phyloP scores from a whole-genome alignment of 208 protist species.

The Leishmania martiniquensis region DNA sequence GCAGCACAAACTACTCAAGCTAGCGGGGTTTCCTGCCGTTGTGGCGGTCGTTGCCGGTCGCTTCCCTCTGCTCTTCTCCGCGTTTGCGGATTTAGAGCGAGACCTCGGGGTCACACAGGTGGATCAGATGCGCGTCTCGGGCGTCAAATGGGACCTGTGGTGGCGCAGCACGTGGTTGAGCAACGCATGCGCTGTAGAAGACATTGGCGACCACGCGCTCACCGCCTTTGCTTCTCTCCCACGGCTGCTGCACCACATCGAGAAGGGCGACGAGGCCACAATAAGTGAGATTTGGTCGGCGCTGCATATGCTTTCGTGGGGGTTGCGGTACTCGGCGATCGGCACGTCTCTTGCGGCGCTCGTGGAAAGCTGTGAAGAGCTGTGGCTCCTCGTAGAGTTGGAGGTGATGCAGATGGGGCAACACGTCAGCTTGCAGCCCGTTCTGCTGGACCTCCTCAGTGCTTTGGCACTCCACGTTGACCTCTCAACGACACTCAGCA shows the following conservation, averaged over 20 bases:
- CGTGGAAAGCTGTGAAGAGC: conserved; percentile 21
- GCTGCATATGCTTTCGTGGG: conserved; percentile 30
- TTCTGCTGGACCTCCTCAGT: conserved; percentile 28
- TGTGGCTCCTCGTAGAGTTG: conserved; percentile 20
- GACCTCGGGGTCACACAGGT: neutral
- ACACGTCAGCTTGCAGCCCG: conserved; percentile 23
- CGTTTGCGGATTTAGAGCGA: conserved; percentile 2
- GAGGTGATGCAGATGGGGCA: conserved; percentile 13
- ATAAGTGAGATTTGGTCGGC: conserved; percentile 33
- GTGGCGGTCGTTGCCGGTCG: conserved; percentile 25
- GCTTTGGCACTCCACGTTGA: conserved; percentile 26
- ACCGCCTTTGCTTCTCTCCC: conserved; percentile 12
- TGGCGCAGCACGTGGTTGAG: conserved; percentile 36
- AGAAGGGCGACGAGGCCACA: conserved; percentile 18
- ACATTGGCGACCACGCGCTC: conserved; percentile 17
- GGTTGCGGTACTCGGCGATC: conserved; percentile 20
- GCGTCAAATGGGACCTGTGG: conserved; percentile 25
- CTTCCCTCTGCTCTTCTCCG: conserved; percentile 28
- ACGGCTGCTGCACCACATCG: conserved; percentile 12
- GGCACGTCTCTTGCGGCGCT: conserved; percentile 6
- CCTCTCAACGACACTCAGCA: conserved; percentile 12
- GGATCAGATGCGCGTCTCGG: conserved; percentile 10
- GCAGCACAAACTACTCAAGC: conserved; percentile 17
- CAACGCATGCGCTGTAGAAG: conserved; percentile 34
- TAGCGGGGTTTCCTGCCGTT: conserved; percentile 20